Evolutionary conservation across 306 rosid species (phyloP).

Genomic region (Urtica urens): DNA sequence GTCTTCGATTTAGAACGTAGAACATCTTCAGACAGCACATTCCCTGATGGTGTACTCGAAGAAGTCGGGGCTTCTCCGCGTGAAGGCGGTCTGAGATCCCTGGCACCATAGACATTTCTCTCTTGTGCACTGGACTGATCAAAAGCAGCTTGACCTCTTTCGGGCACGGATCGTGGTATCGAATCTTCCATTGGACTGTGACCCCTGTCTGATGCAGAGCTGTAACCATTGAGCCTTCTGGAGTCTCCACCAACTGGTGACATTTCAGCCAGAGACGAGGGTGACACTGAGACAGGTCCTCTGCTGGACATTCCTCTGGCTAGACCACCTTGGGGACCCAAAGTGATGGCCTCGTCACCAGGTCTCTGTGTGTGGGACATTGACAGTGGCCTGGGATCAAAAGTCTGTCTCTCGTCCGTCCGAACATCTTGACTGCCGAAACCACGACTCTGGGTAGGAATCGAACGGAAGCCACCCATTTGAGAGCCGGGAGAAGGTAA

Average conservation of each 20-base stretch:
- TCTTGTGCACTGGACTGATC: slow-evolving; percentile 46
- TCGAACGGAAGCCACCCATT: slow-evolving; percentile 53
- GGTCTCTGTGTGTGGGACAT: slow-evolving; percentile 54
- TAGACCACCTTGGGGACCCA: slow-evolving; percentile 96
- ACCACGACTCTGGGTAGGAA: slow-evolving; percentile 53
- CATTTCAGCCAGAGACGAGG: slow-evolving; percentile 32
- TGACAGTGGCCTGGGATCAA: slow-evolving; percentile 56
- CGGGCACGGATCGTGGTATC: slow-evolving; percentile 27
- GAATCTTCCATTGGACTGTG: slow-evolving; percentile 41
- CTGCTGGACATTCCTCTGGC: slow-evolving; percentile 88
- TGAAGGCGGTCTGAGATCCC: slow-evolving; percentile 40
- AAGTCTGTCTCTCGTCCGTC: slow-evolving; percentile 47
- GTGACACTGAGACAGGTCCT: slow-evolving; percentile 49
- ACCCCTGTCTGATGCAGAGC: slow-evolving; percentile 34
- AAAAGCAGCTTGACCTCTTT: slow-evolving; percentile 46
- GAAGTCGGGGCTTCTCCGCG: slow-evolving; percentile 31
- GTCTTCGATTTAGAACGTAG: slow-evolving; percentile 48
- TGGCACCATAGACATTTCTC: slow-evolving; percentile 37
- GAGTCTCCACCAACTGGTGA: slow-evolving; percentile 30
- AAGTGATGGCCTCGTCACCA: slow-evolving; percentile 58
- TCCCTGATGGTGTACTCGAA: slow-evolving; percentile 34
- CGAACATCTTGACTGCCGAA: slow-evolving; percentile 52
- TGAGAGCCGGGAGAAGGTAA: slow-evolving; percentile 51
- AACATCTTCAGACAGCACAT: slow-evolving; percentile 36
- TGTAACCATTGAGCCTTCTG: slow-evolving; percentile 58